Base-by-base conservation (phyloP, 2,329 filamentous ascomycete species). In the Claviceps pusilla region DNA sequence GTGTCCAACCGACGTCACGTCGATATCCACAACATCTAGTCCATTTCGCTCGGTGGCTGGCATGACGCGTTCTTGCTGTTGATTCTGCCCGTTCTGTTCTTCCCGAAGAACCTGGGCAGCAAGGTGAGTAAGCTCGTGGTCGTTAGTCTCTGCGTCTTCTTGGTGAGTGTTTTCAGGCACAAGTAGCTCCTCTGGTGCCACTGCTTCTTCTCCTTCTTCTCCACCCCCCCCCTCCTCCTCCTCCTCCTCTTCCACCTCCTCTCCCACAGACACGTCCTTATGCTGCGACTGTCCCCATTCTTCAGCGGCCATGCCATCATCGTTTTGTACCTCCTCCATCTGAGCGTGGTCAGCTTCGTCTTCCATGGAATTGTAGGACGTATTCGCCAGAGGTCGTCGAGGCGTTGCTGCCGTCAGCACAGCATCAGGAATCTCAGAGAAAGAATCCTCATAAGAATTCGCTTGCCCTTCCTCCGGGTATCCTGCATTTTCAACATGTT, bases 371-470 rank as follows among this genome's bases (percentile, higher is more conserved):
- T 54, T 52, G 10, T 51, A 50, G 7, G 42, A 19, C 3, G 16
- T 43, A 11, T 57, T 49, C 14, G 52, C 50, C 29, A 51, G 50
- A 3, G 62, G 57, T 16, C 61, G 69, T 33, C 62, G 65, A 1
- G 73, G 76, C 1, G 72, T 77, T 4, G 75, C 77, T 33, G 75
- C 75, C 14, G 69, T 70, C 4, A 80, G 70, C 2, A 79, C 66
- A 4, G 65, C 69, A 16, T 76, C 71, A 0, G 78, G 76, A 16
- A 80, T 77, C 52, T 78, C 76, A 0, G 77, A 80, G 58, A 80
- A 81, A 0, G 76, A 78, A 57, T 80, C 77, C 1, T 79, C 75
- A 48, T 78, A 76, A 33, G 64, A 51, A 43, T 64, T 65, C 2
- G 66, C 62, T 28, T 69, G 65, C 2, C 68, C 64, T 1, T 65